Evolutionary conservation across 2,329 filamentous ascomycete genomes (phyloP), one percentile per base, ranked within the genome.

Genomic region (Aspergillus sp.): DNA sequence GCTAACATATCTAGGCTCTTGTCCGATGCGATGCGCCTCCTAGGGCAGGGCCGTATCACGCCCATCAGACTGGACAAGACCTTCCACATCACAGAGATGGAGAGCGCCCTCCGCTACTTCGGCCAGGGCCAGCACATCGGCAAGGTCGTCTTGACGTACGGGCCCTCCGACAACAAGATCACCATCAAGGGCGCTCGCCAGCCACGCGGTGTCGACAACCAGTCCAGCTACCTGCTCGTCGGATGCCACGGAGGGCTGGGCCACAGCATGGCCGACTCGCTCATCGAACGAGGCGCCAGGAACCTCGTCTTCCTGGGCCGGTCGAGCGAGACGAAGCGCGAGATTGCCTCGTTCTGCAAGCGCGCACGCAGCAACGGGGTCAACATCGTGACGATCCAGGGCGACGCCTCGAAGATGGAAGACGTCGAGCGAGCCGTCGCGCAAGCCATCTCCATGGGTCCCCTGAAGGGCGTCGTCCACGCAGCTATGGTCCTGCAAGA

Each of bases 201-300:
- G 22, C 44, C 24, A 17, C 47, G 54, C 5, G 39, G 55, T 24
- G 34, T 55, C 4, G 64, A 77, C n/a, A 74, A 1, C 45, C 12
- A 34, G 20, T 17, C 71, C 1, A 81, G 82, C 1, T 86, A 86
- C 54, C 60, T 86, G 4, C 69, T 86, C 3, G 75, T 77, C 3
- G 84, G 84, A 5, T 81, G 83, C 0, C 72, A 85, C 0, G 83
- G 83, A 5, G 84, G 83, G 1, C 73, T 86, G 1, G 84, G 83
- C 0, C 75, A 77, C 19, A 79, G 76, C 62, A 77, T 65, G 48
- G 48, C 57, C 13, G 41, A 56, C 20, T 63, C 51, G 48, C 61
- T 64, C 52, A 47, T 61, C 6, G 27, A 56, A 8, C 44, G 54
- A 3, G 63, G 61, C 20, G 61, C 61, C 9, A 22, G 54, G 17